phyloP scores from a whole-genome alignment of 805 yeast genomes.

The Candida fluviatilis region DNA sequence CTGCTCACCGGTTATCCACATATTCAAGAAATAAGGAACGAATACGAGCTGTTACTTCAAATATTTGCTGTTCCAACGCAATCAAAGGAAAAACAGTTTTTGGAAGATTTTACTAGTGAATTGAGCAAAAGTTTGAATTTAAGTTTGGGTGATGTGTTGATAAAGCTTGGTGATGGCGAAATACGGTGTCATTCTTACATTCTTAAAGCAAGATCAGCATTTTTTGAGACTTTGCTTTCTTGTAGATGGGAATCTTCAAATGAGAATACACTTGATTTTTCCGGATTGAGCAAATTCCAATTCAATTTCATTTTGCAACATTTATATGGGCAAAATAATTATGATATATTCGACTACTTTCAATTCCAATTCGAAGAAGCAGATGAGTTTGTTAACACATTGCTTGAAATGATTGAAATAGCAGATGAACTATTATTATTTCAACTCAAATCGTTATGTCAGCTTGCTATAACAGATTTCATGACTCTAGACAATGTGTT shows the following conservation, averaged over 20 bases:
- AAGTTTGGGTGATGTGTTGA: slow-evolving; percentile 36
- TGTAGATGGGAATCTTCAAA: slow-evolving; percentile 46
- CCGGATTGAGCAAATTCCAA: slow-evolving; percentile 35
- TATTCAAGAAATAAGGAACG: not conserved
- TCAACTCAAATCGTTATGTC: slow-evolving; percentile 58
- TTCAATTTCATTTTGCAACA: slow-evolving; percentile 50
- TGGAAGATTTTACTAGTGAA: slow-evolving; percentile 12
- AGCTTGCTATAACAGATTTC: slow-evolving; percentile 53
- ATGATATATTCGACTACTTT: slow-evolving; percentile 33
- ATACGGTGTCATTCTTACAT: slow-evolving; percentile 47
- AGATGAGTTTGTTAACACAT: slow-evolving; percentile 46
- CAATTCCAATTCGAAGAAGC: slow-evolving; percentile 14
- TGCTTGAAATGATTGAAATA: slow-evolving; percentile 55
- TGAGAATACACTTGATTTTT: slow-evolving; percentile 33
- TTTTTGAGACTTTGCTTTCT: slow-evolving; percentile 57
- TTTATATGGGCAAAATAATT: slow-evolving; percentile 52
- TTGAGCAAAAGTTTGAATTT: not conserved
- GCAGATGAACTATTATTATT: slow-evolving; percentile 61
- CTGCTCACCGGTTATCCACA: not conserved
- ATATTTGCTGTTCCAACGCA: not conserved
- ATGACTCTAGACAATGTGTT: slow-evolving; percentile 59
- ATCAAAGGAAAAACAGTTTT: slow-evolving; percentile 5
- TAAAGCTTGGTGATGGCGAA: slow-evolving; percentile 47
- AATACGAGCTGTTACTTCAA: not conserved
- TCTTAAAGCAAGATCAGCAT: slow-evolving; percentile 54